phyloP scores from a whole-genome alignment of 257 asterid species.

The Solanum chiquidenum region DNA sequence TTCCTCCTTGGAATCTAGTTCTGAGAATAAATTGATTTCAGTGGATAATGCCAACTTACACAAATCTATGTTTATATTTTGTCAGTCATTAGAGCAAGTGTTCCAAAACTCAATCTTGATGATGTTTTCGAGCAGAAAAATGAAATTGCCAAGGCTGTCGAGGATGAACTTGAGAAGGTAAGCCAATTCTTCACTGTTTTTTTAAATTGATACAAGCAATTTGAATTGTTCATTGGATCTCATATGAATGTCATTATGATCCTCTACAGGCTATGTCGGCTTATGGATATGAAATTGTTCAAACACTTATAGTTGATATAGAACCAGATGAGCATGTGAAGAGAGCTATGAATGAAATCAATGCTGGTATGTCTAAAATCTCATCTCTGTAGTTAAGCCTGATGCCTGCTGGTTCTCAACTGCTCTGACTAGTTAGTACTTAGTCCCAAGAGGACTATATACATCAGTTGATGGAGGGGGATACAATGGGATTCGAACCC shows the following conservation, averaged over 20 bases:
- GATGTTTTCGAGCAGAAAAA: constrained; percentile 27
- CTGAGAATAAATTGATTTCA: not conserved
- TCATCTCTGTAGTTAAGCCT: not conserved
- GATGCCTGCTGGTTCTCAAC: not conserved
- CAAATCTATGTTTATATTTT: not conserved
- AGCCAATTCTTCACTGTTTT: not conserved
- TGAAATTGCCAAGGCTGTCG: constrained; percentile 34
- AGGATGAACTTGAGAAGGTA: constrained; percentile 31
- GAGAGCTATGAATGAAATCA: constrained; percentile 35
- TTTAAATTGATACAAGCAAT: not conserved
- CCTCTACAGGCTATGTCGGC: constrained; percentile 26
- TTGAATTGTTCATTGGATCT: not conserved
- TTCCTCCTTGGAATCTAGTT: not conserved
- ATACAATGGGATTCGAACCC: not conserved
- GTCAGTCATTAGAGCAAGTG: constrained; percentile 30
- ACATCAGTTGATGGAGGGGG: not conserved
- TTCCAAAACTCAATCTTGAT: constrained; percentile 25
- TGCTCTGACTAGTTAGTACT: not conserved
- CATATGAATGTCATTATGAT: not conserved
- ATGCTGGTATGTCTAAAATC: constrained; percentile 13
- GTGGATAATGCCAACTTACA: not conserved
- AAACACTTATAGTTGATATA: constrained; percentile 28
- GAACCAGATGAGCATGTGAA: constrained; percentile 36
- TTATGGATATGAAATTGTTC: constrained; percentile 31
- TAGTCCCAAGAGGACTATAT: not conserved